phyloP scores from a whole-genome alignment of 2,329 filamentous ascomycete genomes.

The Aspergillus spinulosporus region DNA sequence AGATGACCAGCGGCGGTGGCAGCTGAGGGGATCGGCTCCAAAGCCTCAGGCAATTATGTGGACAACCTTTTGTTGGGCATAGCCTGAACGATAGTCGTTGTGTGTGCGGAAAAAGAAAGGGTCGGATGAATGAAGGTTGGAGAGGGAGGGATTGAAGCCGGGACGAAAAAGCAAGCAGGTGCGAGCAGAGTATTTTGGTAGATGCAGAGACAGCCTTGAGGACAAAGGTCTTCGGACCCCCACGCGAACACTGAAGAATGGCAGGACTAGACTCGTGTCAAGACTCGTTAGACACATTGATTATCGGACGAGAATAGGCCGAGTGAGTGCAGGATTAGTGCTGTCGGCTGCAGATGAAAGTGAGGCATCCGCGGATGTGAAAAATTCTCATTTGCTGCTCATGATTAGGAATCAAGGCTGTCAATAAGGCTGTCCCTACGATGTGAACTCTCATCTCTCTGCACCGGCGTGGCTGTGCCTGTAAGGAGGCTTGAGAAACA shows the following conservation, averaged over 20 bases:
- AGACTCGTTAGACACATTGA: neutral
- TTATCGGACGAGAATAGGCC: slow-evolving; percentile 5
- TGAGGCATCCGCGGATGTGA: slow-evolving; percentile 8
- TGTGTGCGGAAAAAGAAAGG: slow-evolving; percentile 2
- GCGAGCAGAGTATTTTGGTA: neutral
- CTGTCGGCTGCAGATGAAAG: neutral
- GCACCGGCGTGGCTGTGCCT: slow-evolving; percentile 19
- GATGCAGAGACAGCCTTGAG: neutral
- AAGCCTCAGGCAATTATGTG: slow-evolving; percentile 2
- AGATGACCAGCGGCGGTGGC: neutral
- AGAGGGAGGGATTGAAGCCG: neutral
- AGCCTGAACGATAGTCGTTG: slow-evolving; percentile 4
- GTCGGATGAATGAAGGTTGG: slow-evolving; percentile 3
- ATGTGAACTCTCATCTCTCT: neutral
- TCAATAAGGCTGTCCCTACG: neutral
- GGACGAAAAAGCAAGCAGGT: slow-evolving; percentile 16
- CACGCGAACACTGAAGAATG: neutral
- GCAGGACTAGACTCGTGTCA: neutral
- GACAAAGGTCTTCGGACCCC: neutral
- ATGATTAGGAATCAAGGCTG: neutral
- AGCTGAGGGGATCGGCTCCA: slow-evolving; percentile 7
- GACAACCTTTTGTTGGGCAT: slow-evolving; percentile 3
- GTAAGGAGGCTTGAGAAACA: slow-evolving; percentile 13
- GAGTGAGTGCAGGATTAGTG: neutral
- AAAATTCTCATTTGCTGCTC: slow-evolving; percentile 7